phyloP scores from a whole-genome alignment of 345 rosid species.

The Turnera subulata region DNA sequence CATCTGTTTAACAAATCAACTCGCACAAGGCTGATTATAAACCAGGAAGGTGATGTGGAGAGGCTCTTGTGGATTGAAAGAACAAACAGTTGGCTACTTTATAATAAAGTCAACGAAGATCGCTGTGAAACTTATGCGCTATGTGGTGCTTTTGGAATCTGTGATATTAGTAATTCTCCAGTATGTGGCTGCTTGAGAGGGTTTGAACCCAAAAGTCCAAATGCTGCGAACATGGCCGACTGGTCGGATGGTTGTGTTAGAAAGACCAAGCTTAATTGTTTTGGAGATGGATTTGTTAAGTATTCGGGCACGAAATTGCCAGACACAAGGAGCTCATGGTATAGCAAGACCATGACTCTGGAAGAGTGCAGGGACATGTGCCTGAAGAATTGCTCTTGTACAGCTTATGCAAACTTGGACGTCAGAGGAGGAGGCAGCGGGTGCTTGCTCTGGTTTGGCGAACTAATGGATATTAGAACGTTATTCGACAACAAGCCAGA shows the following conservation, averaged over 20 bases:
- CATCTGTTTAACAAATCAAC: background rate
- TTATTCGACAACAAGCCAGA: background rate
- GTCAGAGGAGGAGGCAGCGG: no score
- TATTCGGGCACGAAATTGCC: slow-evolving; percentile 4
- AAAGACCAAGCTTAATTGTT: background rate
- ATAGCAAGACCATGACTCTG: no score
- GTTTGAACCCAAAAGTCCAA: background rate
- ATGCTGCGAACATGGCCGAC: background rate
- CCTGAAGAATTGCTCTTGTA: no score
- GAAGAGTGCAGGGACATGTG: no score
- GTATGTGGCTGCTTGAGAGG: background rate
- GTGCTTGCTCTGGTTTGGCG: no score
- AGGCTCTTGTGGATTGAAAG: background rate
- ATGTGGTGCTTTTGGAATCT: no score
- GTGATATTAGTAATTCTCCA: no score
- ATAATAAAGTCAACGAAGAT: background rate
- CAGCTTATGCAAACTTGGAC: no score
- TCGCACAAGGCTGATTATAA: background rate
- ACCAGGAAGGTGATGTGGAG: background rate
- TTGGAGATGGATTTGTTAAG: slow-evolving; percentile 15
- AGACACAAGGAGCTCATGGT: slow-evolving; percentile 5
- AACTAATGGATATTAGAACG: slow-evolving; percentile 6
- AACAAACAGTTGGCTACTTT: background rate
- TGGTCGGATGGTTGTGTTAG: slow-evolving; percentile 4
- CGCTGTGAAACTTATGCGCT: background rate